phyloP scores from a whole-genome alignment of 139 green algal species.

The Auxenochlorella protothecoides region DNA sequence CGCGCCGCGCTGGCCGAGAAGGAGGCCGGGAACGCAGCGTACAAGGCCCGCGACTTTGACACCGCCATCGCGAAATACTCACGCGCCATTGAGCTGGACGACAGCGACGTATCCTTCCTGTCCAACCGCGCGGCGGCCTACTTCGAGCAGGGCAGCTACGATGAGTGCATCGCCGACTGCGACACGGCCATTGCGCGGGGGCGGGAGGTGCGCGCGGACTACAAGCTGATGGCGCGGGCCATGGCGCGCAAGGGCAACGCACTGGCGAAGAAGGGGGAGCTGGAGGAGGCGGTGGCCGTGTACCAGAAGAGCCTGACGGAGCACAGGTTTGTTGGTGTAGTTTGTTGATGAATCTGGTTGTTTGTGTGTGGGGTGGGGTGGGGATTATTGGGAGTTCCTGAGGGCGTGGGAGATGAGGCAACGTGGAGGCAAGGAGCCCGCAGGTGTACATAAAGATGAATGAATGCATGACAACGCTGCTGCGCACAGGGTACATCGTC shows the following conservation, averaged over 20 bases:
- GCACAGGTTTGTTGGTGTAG: slow-evolving; percentile 41
- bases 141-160: slow-evolving; percentile 80
- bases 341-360: background rate
- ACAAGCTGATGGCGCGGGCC: slow-evolving; percentile 80
- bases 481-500: too few relatives aligned
- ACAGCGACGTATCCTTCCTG: slow-evolving; percentile 86
- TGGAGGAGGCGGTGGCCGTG: slow-evolving; percentile 65
- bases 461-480: too few relatives aligned
- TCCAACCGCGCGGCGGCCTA: slow-evolving; percentile 92
- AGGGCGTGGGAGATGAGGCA: too few relatives aligned
- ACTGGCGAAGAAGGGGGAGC: slow-evolving; percentile 63
- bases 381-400: too few relatives aligned
- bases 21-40: slow-evolving; percentile 82
- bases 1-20: slow-evolving; percentile 60
- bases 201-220: slow-evolving; percentile 79
- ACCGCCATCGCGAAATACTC: slow-evolving; percentile 80
- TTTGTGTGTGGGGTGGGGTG: background rate
- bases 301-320: slow-evolving; percentile 93
- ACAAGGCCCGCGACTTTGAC: slow-evolving; percentile 90
- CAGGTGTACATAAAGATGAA: too few relatives aligned
- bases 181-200: slow-evolving; percentile 71
- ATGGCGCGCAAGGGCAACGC: slow-evolving; percentile 85
- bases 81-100: slow-evolving; percentile 75
- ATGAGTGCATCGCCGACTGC: slow-evolving; percentile 78
- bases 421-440: too few relatives aligned